Percentiles rank a stretch among this genome's conserved stretches.
These are phyloP conservation scores for Fraxinus excelsior DNA, from an alignment of 257 asterid species.

Conservation along the genomic window DNA sequence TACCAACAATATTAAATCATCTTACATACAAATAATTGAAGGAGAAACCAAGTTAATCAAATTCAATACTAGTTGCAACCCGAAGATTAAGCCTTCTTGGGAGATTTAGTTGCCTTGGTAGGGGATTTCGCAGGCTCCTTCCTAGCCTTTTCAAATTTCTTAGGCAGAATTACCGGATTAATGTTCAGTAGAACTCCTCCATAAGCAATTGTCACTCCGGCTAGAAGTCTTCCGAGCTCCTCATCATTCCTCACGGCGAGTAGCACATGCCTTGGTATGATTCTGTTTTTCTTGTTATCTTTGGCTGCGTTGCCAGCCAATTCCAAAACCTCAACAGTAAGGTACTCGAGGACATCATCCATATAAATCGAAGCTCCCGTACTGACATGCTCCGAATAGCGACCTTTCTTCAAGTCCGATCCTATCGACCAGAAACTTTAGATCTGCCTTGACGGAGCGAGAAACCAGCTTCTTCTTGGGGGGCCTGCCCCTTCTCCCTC, in stretches of 20 bases:
- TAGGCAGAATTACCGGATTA: slow-evolving; percentile 67
- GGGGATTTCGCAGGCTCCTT: slow-evolving; percentile 54
- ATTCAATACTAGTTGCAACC: neutral
- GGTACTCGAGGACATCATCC: slow-evolving; percentile 56
- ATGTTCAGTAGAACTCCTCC: slow-evolving; percentile 78
- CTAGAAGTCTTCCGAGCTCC: slow-evolving; percentile 64
- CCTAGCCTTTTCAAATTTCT: slow-evolving; percentile 47
- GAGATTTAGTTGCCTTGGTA: slow-evolving; percentile 53
- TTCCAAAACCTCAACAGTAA: slow-evolving; percentile 68
- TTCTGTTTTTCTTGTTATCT: slow-evolving; percentile 78
- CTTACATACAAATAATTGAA: slow-evolving; percentile 23
- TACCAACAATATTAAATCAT: slow-evolving; percentile 10
- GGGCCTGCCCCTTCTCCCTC: slow-evolving; percentile 51
- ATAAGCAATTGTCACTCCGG: slow-evolving; percentile 77
- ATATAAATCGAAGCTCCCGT: slow-evolving; percentile 50
- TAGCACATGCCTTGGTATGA: slow-evolving; percentile 67
- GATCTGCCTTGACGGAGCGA: slow-evolving; percentile 52
- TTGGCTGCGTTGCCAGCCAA: slow-evolving; percentile 84
- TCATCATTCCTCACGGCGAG: slow-evolving; percentile 79
- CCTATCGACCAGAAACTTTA: slow-evolving; percentile 58
- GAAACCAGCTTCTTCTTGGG: slow-evolving; percentile 56
- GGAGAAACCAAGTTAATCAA: neutral
- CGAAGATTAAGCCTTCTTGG: slow-evolving; percentile 42
- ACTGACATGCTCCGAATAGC: slow-evolving; percentile 48
- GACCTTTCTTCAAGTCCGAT: slow-evolving; percentile 59